These are phyloP conservation scores for Ophiocordyceps australis DNA, from an alignment of 2,329 filamentous ascomycete species.

Conservation along the genomic window DNA sequence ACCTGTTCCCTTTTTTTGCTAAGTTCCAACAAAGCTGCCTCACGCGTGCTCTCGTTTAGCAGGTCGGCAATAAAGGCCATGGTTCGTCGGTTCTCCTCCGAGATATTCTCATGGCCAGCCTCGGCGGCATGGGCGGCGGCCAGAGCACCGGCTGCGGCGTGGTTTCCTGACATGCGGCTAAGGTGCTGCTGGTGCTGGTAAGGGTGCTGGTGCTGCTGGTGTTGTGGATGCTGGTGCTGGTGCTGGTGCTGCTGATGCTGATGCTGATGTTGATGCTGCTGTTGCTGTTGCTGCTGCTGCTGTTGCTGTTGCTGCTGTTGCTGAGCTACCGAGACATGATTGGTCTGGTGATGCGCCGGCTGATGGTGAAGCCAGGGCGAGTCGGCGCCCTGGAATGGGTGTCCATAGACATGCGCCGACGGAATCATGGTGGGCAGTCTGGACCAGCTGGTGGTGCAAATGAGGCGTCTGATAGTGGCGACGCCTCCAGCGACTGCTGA, in stretches of 20 bases:
- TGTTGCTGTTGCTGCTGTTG: constrained; percentile 20
- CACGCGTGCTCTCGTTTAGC: constrained; percentile 70
- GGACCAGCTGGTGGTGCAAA: too few relatives aligned
- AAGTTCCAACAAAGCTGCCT: constrained; percentile 81
- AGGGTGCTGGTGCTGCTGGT: constrained; percentile 22
- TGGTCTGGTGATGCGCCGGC: constrained; percentile 37
- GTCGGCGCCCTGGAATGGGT: constrained; percentile 49
- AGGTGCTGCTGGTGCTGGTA: constrained; percentile 43
- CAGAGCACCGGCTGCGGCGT: constrained; percentile 28
- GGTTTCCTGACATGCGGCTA: constrained; percentile 51
- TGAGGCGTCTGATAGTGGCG: too few relatives aligned
- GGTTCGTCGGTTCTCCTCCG: constrained; percentile 85
- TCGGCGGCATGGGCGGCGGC: constrained; percentile 33
- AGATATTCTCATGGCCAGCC: constrained; percentile 46
- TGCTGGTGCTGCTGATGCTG: constrained; percentile 18
- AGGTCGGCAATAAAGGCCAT: constrained; percentile 85
- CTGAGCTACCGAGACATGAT: constrained; percentile 34
- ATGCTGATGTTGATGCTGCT: constrained; percentile 23
- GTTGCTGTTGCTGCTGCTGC: constrained; percentile 22
- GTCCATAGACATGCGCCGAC: constrained; percentile 45
- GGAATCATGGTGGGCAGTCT: constrained; percentile 38
- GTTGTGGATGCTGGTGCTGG: constrained; percentile 8
- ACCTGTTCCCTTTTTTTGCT: constrained; percentile 99
- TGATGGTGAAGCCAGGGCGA: constrained; percentile 52
- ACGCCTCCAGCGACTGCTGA: too few relatives aligned